Conservation (phyloP, 306 rosid species). For the Prunus mira region DNA sequence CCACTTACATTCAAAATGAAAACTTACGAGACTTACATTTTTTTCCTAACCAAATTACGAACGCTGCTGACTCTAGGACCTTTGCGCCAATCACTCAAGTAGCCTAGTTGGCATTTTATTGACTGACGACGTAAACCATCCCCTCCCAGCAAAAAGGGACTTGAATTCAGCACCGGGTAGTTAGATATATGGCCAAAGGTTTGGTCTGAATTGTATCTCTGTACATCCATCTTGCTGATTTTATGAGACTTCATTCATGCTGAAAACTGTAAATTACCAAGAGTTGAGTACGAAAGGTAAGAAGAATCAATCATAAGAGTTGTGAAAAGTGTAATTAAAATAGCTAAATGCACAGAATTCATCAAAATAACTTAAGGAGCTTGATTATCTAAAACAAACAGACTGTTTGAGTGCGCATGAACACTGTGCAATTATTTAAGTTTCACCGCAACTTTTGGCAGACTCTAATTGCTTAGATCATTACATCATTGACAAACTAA, state of each 20-base stretch:
- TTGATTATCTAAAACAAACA: not conserved
- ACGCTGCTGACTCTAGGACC: not conserved
- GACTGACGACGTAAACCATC: constrained; percentile 10
- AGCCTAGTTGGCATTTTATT: not conserved
- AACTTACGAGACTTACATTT: constrained; percentile 32
- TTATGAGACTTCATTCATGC: constrained; percentile 13
- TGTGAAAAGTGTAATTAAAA: not conserved
- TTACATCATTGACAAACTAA: not conserved
- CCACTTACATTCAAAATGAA: not conserved
- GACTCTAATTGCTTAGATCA: no score
- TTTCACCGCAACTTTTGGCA: not conserved
- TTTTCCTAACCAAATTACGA: constrained; percentile 9
- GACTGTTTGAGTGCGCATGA: not conserved
- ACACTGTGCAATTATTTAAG: not conserved
- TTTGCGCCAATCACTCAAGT: constrained; percentile 28
- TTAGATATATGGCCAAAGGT: not conserved
- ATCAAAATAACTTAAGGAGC: not conserved
- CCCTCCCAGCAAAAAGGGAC: constrained; percentile 4
- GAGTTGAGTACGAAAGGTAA: not conserved
- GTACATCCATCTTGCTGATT: constrained; percentile 12
- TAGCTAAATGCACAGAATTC: not conserved
- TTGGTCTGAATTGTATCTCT: not conserved
- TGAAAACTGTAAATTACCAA: not conserved
- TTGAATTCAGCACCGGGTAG: not conserved
- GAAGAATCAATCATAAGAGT: not conserved